These are phyloP conservation scores for Chytriomyces confervae DNA, from an alignment of 192 early-diverging fungal genomes.

Conservation along the genomic window DNA sequence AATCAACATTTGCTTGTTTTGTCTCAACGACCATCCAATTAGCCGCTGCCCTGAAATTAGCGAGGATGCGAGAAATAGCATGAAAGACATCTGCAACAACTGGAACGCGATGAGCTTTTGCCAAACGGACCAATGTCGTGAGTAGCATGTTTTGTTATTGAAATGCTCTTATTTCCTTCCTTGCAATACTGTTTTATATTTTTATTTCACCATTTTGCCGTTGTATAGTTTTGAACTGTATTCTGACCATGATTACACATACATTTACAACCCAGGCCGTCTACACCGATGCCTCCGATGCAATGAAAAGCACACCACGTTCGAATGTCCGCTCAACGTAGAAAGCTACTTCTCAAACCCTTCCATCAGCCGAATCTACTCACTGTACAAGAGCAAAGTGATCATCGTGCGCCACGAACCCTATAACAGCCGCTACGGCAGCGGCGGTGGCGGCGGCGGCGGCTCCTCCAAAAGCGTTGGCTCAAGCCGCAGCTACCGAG, in stretches of 20 bases:
- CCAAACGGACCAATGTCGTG: constrained; percentile 34
- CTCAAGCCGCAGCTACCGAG: no score
- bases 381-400: constrained; percentile 23
- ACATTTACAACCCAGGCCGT: constrained; percentile 10
- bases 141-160: neutral
- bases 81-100: constrained; percentile 36
- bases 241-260: neutral
- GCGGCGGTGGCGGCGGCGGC: neutral
- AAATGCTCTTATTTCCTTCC: neutral
- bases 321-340: constrained; percentile 33
- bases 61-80: constrained; percentile 24
- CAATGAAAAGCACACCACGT: constrained; percentile 34
- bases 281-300: constrained; percentile 27
- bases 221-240: neutral
- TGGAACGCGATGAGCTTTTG: constrained; percentile 37
- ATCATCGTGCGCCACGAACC: constrained; percentile 36
- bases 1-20: constrained; percentile 35
- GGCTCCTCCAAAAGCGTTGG: neutral
- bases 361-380: constrained; percentile 22
- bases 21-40: constrained; percentile 28
- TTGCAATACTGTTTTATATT: neutral
- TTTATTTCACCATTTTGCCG: neutral
- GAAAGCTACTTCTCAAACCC: constrained; percentile 14
- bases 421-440: constrained; percentile 10
- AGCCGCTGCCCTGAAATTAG: constrained; percentile 30